Conservation (phyloP, 768 basidiomycete species). For the Floccularia luteovirens region DNA sequence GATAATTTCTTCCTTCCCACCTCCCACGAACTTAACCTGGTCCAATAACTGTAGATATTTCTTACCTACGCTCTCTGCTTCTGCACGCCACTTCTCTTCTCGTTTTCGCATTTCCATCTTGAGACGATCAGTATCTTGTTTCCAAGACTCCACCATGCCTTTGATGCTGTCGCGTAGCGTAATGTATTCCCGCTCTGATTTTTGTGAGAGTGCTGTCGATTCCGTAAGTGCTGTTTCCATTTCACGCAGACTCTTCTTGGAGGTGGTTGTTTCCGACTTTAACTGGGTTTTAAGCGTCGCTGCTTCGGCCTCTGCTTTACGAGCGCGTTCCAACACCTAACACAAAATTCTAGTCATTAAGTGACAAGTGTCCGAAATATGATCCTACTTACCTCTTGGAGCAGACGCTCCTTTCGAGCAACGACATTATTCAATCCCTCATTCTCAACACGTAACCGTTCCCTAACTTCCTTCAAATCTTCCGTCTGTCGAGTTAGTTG, state of each 20-base stretch:
- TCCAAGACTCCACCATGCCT: constrained; percentile 65
- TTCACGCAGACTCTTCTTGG: constrained; percentile 72
- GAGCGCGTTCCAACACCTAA: constrained; percentile 75
- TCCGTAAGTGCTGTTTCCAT: constrained; percentile 73
- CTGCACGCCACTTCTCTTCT: constrained; percentile 61
- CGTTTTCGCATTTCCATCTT: constrained; percentile 68
- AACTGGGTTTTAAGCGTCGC: constrained; percentile 60
- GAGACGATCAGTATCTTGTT: constrained; percentile 63
- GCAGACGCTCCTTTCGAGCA: constrained; percentile 75
- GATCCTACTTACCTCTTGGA: constrained; percentile 62
- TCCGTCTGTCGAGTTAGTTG: constrained; percentile 81
- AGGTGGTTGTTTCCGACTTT: constrained; percentile 62
- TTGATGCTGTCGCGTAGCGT: constrained; percentile 74
- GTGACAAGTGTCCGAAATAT: not conserved
- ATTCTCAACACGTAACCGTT: constrained; percentile 76
- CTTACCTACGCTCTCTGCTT: constrained; percentile 60
- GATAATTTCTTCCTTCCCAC: constrained; percentile 37
- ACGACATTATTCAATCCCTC: constrained; percentile 87
- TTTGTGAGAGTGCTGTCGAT: constrained; percentile 70
- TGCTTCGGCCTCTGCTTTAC: constrained; percentile 79
- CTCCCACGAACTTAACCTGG: constrained; percentile 49
- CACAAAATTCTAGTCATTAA: not conserved
- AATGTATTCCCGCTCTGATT: constrained; percentile 77
- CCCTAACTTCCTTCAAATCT: constrained; percentile 82
- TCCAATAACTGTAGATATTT: constrained; percentile 64